Conservation (phyloP, 495 filamentous ascomycete species). For the Lophium mytilinum region DNA sequence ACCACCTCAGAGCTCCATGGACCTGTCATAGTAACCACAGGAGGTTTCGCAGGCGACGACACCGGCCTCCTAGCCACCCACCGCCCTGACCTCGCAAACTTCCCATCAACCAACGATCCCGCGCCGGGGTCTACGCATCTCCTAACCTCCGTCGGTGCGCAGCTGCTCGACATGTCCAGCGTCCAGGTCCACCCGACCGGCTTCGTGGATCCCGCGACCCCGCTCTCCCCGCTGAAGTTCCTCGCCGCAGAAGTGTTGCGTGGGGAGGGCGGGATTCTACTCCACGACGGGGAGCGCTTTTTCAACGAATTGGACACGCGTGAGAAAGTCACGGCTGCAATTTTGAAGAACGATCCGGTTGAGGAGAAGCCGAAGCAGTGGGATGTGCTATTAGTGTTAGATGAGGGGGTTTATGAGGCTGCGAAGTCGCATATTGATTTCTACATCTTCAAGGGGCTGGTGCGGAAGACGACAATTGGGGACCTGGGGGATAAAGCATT, state of each 20-base stretch:
- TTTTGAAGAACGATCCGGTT: constrained; percentile 35
- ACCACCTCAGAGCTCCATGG: constrained; percentile 30
- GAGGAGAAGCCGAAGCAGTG: constrained; percentile 38
- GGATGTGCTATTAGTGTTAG: constrained; percentile 48
- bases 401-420: constrained; percentile 46
- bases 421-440: constrained; percentile 48
- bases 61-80: constrained; percentile 44
- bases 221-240: constrained; percentile 41
- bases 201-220: constrained; percentile 55
- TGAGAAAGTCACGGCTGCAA: constrained; percentile 42
- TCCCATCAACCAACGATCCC: constrained; percentile 54
- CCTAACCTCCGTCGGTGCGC: constrained; percentile 41
- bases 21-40: constrained; percentile 48
- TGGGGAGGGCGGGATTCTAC: constrained; percentile 50
- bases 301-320: constrained; percentile 51
- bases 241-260: constrained; percentile 53
- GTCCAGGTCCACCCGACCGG: constrained; percentile 61
- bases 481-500: constrained; percentile 39
- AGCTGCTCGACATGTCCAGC: constrained; percentile 49
- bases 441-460: constrained; percentile 49
- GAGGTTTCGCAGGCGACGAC: constrained; percentile 53
- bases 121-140: constrained; percentile 42
- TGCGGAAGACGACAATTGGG: constrained; percentile 43
- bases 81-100: constrained; percentile 46
- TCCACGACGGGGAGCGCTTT: constrained; percentile 41